Conservation (phyloP, 768 basidiomycete species). For the Lentinus tigrinus region DNA sequence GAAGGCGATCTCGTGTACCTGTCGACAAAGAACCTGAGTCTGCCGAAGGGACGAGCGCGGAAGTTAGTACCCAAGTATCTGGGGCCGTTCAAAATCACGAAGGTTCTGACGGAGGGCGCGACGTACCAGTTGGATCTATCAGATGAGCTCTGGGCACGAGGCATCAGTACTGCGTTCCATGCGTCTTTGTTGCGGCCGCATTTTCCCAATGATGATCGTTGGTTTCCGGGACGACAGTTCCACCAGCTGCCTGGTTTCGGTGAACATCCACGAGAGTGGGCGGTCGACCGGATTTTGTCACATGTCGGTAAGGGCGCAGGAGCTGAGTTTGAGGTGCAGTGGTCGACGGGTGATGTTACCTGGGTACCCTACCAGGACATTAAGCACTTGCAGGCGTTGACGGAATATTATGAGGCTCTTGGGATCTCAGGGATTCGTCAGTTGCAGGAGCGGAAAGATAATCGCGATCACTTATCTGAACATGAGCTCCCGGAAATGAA, state of each 20-base stretch:
- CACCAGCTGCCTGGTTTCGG: conserved; percentile 38
- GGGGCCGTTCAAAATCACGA: conserved; percentile 34
- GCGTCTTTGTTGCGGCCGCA: conserved; percentile 28
- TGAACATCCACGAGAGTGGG: conserved; percentile 33
- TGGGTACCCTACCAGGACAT: conserved; percentile 12
- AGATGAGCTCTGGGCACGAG: conserved; percentile 18
- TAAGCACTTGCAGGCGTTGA: conserved; percentile 10
- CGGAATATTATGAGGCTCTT: conserved; percentile 14
- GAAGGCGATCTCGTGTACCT: conserved; percentile 33
- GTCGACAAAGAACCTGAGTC: conserved; percentile 34
- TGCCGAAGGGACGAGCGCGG: conserved; percentile 31
- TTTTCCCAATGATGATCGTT: conserved; percentile 28
- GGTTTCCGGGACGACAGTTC: conserved; percentile 35
- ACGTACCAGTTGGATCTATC: conserved; percentile 32
- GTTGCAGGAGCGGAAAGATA: neutral
- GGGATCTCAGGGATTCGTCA: neutral
- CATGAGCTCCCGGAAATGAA: too few species aligned
- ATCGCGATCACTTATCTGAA: too few species aligned
- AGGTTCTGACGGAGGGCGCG: conserved; percentile 17
- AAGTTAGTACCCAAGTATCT: conserved; percentile 38
- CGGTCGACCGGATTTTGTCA: conserved; percentile 33
- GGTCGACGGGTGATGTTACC: conserved; percentile 15
- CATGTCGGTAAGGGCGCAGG: conserved; percentile 9
- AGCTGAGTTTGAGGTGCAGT: conserved; percentile 6
- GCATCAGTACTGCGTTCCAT: conserved; percentile 37